These are phyloP conservation scores for Epichloe bromicola DNA, from an alignment of 2,329 filamentous ascomycete genomes.

Conservation along the genomic window DNA sequence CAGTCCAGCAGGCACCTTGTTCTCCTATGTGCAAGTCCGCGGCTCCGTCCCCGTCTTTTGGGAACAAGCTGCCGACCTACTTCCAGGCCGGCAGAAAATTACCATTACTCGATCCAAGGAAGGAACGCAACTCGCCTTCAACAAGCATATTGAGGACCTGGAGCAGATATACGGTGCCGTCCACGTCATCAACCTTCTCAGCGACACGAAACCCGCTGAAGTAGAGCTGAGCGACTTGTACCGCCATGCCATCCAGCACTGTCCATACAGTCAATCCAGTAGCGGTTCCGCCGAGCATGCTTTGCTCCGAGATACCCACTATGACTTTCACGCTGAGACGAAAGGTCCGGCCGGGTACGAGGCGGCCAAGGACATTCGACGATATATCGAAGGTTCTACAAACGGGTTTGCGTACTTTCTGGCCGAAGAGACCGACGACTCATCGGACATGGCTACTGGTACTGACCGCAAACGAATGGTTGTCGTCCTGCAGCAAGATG, in stretches of 20 bases:
- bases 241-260: slow-evolving; percentile 61
- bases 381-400: slow-evolving; percentile 64
- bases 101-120: slow-evolving; percentile 77
- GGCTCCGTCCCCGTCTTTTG: slow-evolving; percentile 94
- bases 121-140: slow-evolving; percentile 85
- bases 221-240: slow-evolving; percentile 72
- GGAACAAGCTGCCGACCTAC: slow-evolving; percentile 80
- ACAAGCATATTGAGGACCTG: slow-evolving; percentile 86
- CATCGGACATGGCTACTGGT: slow-evolving; percentile 25
- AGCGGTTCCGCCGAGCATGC: slow-evolving; percentile 52
- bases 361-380: slow-evolving; percentile 71
- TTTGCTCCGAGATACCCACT: slow-evolving; percentile 70
- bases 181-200: slow-evolving; percentile 89
- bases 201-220: slow-evolving; percentile 75
- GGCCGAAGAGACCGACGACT: slow-evolving; percentile 55
- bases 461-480: slow-evolving; percentile 35
- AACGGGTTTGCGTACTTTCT: slow-evolving; percentile 90
- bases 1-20: slow-evolving; percentile 63
- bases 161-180: slow-evolving; percentile 79
- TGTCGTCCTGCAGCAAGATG: slow-evolving; percentile 78
- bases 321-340: slow-evolving; percentile 93
- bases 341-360: slow-evolving; percentile 78
- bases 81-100: slow-evolving; percentile 92
- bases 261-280: slow-evolving; percentile 50
- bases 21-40: slow-evolving; percentile 86